These are phyloP conservation scores for Cercis canadensis DNA, from an alignment of 306 rosid genomes.

Conservation along the genomic window DNA sequence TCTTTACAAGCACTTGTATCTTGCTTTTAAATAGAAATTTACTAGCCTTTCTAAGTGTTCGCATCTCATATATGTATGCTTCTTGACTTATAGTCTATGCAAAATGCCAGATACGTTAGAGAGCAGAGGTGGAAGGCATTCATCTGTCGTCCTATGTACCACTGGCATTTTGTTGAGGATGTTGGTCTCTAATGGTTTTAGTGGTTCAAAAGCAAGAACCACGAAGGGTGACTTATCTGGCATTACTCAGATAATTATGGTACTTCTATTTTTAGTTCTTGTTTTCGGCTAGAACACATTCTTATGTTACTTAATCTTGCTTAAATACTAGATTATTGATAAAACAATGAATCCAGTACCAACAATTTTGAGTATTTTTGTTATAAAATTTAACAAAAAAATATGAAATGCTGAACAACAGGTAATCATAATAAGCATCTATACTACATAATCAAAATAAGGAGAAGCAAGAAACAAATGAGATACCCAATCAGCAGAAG, in stretches of 20 bases:
- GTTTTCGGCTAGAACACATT: constrained; percentile 23
- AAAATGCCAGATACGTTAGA: constrained; percentile 81
- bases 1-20: background rate
- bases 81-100: constrained; percentile 5
- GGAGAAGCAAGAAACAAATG: constrained; percentile 14
- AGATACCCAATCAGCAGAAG: constrained; percentile 1
- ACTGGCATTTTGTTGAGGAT: constrained; percentile 84
- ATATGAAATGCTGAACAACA: constrained; percentile 10
- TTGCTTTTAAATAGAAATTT: background rate
- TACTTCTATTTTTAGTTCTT: constrained; percentile 36
- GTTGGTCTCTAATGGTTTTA: constrained; percentile 62
- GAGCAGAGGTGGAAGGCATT: constrained; percentile 78
- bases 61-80: no score
- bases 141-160: constrained; percentile 90
- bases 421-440: constrained; percentile 10
- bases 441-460: constrained; percentile 19
- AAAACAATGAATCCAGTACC: constrained; percentile 18
- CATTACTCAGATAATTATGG: constrained; percentile 94
- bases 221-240: constrained; percentile 47
- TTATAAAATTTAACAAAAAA: background rate
- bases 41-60: no score
- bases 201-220: constrained; percentile 34
- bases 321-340: no score
- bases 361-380: background rate
- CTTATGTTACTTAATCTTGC: constrained; percentile 24